Evolutionary conservation across 345 rosid genomes (phyloP).

Genomic region (Ricinus communis): DNA sequence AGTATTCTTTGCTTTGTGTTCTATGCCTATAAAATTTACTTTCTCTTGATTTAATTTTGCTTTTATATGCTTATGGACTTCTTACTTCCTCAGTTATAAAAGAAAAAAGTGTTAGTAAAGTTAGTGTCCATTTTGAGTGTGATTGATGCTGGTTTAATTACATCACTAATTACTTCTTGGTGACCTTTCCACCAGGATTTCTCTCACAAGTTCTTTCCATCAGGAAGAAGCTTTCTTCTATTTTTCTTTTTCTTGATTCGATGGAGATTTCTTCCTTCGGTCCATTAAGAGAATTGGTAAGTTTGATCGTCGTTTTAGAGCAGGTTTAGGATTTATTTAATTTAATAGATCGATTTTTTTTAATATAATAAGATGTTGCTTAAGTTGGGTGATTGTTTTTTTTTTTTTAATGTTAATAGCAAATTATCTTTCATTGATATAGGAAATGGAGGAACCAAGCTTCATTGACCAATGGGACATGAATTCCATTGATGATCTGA

Average conservation of each 20-base stretch:
- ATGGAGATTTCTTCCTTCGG: slow-evolving; percentile 53
- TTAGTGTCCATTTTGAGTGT: no score
- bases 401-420: neutral
- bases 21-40: neutral
- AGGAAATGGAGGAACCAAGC: slow-evolving; percentile 54
- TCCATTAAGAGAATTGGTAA: slow-evolving; percentile 43
- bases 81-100: no score
- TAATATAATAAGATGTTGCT: neutral
- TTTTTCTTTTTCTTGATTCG: neutral
- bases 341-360: no score
- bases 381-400: neutral
- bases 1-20: neutral
- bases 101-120: no score
- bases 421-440: neutral
- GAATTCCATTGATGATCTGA: slow-evolving; percentile 44
- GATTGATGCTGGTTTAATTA: no score
- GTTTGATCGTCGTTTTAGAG: no score
- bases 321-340: no score
- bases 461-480: slow-evolving; percentile 50
- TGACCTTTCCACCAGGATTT: no score
- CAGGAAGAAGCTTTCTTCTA: slow-evolving; percentile 30
- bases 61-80: neutral
- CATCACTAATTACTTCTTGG: no score
- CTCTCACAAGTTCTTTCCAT: slow-evolving; percentile 1
- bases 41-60: neutral